Percentiles rank a stretch among this genome's conserved stretches.
These are phyloP conservation scores for Gnetum montanum DNA, from an alignment of 75 land plant genomes.

Conservation along the genomic window DNA sequence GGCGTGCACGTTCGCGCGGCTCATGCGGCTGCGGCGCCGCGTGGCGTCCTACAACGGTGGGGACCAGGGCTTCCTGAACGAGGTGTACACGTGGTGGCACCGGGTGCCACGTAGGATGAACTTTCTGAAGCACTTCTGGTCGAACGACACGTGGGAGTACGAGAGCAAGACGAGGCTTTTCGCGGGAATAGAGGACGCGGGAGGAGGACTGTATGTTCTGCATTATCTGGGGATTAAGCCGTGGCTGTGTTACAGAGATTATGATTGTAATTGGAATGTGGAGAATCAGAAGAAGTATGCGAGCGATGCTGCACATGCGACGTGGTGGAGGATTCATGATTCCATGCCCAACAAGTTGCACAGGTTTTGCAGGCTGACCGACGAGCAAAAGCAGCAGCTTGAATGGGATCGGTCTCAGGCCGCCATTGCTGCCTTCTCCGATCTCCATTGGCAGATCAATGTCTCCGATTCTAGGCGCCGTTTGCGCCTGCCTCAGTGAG, in stretches of 20 bases:
- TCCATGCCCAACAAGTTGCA: conserved; percentile 16
- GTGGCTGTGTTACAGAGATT: conserved; percentile 32
- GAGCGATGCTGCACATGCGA: conserved; percentile 26
- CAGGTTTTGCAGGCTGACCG: conserved; percentile 11
- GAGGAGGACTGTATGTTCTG: conserved; percentile 17
- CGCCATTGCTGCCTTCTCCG: conserved; percentile 7
- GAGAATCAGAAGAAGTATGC: conserved; percentile 19
- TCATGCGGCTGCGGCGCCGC: conserved; percentile 38
- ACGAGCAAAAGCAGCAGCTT: conserved; percentile 11
- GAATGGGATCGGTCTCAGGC: conserved; percentile 24
- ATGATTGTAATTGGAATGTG: conserved; percentile 38
- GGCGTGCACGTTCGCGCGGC: conserved; percentile 36
- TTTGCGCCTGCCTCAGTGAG: no score
- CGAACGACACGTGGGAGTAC: conserved; percentile 41
- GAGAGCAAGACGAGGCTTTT: conserved; percentile 41
- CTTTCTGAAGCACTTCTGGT: conserved; percentile 76
- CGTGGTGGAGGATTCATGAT: conserved; percentile 22
- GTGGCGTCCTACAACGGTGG: conserved; percentile 89
- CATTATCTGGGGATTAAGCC: conserved; percentile 37
- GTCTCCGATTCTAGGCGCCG: conserved; percentile 19
- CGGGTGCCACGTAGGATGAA: conserved; percentile 68
- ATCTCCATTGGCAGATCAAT: conserved; percentile 19
- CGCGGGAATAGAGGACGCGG: no score
- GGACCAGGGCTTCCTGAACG: conserved; percentile 91
- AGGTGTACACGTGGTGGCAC: conserved; percentile 96